Conservation (phyloP, 192 early-diverging fungal species). For the Fimicolochytrium jonesii region DNA sequence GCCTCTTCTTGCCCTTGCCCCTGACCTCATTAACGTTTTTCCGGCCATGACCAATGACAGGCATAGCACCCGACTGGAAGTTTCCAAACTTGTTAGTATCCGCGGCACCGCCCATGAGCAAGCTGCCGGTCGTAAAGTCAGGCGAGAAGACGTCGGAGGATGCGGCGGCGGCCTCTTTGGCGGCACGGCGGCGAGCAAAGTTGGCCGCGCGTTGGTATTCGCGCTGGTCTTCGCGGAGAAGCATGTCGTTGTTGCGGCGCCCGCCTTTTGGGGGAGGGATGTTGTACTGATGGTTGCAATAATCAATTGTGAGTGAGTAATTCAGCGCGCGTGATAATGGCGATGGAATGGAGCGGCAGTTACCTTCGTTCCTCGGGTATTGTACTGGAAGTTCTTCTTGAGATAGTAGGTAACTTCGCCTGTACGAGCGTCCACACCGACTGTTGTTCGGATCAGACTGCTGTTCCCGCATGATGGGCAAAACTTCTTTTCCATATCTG, state of each 20-base stretch:
- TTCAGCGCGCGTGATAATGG: slow-evolving; percentile 58
- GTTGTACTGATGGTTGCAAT: slow-evolving; percentile 66
- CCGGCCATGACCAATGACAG: slow-evolving; percentile 40
- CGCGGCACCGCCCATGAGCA: background rate
- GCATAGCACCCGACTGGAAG: slow-evolving; percentile 3
- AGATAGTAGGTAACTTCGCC: slow-evolving; percentile 79
- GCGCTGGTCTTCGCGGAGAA: slow-evolving; percentile 88
- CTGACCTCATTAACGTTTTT: slow-evolving; percentile 42
- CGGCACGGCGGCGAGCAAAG: background rate
- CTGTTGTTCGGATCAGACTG: slow-evolving; percentile 79
- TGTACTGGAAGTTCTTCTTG: slow-evolving; percentile 88
- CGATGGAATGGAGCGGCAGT: background rate
- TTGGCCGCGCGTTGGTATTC: slow-evolving; percentile 63
- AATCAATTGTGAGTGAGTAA: slow-evolving; percentile 67
- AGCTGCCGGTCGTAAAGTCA: slow-evolving; percentile 13
- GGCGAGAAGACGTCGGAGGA: background rate
- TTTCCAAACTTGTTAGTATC: background rate
- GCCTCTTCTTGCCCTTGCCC: slow-evolving; percentile 8
- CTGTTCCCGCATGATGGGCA: slow-evolving; percentile 89
- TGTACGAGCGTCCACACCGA: slow-evolving; percentile 70
- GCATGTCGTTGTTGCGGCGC: slow-evolving; percentile 58
- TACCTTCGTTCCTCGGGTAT: slow-evolving; percentile 81
- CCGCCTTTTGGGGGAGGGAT: slow-evolving; percentile 84
- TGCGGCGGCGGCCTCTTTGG: background rate
- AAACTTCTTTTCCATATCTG: slow-evolving; percentile 85